A percentile compares a stretch with the other conserved stretches of the same genome.
These are phyloP conservation scores for Mortierella sp. DNA, from an alignment of 371 early-diverging fungal genomes.

Conservation along the genomic window DNA sequence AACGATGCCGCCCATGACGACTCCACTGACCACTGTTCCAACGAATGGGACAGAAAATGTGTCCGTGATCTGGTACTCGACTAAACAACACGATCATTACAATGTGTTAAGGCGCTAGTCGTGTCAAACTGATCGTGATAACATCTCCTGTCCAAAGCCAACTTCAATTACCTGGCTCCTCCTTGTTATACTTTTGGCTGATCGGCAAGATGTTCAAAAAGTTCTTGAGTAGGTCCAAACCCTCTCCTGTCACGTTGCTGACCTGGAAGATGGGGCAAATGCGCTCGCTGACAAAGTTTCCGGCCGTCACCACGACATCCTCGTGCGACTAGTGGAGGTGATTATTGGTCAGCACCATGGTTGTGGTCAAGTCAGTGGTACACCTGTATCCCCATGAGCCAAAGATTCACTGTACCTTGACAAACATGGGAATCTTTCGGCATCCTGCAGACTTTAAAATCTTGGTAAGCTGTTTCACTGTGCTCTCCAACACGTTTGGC, in stretches of 20 bases:
- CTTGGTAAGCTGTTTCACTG: constrained; percentile 83
- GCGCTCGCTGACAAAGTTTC: constrained; percentile 85
- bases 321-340: constrained; percentile 26
- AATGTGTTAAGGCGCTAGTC: not conserved
- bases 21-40: constrained; percentile 87
- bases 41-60: constrained; percentile 90
- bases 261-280: constrained; percentile 95
- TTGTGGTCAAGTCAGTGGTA: not conserved
- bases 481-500: constrained; percentile 81
- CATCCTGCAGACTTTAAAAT: constrained; percentile 90
- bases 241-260: constrained; percentile 92
- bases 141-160: not conserved
- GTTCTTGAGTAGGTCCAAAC: constrained; percentile 80
- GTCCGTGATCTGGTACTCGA: constrained; percentile 89
- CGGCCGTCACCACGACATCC: constrained; percentile 85
- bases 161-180: constrained; percentile 53
- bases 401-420: constrained; percentile 58
- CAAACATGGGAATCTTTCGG: constrained; percentile 91
- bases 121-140: not conserved
- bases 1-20: constrained; percentile 72
- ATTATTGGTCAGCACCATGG: not conserved
- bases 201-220: constrained; percentile 87
- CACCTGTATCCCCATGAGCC: not conserved
- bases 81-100: constrained; percentile 12
- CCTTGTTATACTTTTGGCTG: constrained; percentile 70